A percentile compares a stretch with the other conserved stretches of the same genome.
Conservation (phyloP, 257 asterid genomes). For the Nicotiana tomentosiformis region DNA sequence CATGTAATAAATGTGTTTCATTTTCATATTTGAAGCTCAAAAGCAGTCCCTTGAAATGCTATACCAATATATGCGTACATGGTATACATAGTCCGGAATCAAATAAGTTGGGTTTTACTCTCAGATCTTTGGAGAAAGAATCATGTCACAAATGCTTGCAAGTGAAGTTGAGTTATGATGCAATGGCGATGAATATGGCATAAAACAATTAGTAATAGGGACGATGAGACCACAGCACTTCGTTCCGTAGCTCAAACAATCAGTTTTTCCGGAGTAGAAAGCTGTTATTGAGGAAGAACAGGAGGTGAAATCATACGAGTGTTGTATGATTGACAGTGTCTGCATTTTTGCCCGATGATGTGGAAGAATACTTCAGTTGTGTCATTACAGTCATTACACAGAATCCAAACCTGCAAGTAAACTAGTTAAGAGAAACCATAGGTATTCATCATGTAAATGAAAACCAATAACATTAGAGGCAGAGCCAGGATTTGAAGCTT, state of each 20-base stretch:
- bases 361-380: constrained; percentile 90
- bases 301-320: constrained; percentile 84
- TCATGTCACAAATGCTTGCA: constrained; percentile 3
- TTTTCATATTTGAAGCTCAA: neutral
- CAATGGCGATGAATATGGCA: constrained; percentile 2
- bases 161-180: neutral
- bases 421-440: neutral
- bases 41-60: neutral
- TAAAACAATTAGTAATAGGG: neutral
- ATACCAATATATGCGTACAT: neutral
- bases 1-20: neutral
- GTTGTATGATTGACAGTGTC: constrained; percentile 83
- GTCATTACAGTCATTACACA: constrained; percentile 91
- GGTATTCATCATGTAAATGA: neutral
- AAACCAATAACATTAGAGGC: neutral
- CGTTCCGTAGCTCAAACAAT: neutral
- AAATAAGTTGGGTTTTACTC: neutral
- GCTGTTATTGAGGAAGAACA: constrained; percentile 59
- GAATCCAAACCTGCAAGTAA: constrained; percentile 72
- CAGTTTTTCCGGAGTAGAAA: neutral
- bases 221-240: neutral
- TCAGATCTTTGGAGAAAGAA: neutral
- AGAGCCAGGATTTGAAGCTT: too few species aligned
- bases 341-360: constrained; percentile 84
- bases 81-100: neutral